Base-by-base conservation (phyloP, 2,329 filamentous ascomycete species). In the Neopestalotiopsis sp. region DNA sequence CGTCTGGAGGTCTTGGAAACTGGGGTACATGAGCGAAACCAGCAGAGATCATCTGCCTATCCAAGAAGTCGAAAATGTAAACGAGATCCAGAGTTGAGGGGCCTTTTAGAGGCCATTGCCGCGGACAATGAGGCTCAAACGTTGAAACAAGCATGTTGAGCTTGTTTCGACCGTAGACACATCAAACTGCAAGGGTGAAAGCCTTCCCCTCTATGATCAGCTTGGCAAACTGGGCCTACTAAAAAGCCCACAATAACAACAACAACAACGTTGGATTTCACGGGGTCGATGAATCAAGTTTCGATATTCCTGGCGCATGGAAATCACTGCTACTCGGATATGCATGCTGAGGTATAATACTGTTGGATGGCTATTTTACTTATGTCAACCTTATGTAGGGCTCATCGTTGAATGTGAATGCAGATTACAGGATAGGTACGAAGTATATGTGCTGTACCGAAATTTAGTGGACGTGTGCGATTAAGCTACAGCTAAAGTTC, bases 101-200 rank as follows among this genome's bases (percentile, higher is more conserved):
- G 6, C 57, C 57, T 30, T 59, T 24, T 30, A 13, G 24, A 59
- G 24, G 24, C 57, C 57, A 34, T n/a, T 34, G 59, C 32, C 24
- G 14, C 34, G 14, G 32, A 32, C 34, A 17, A 17, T 61, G 59
- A 61, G 59, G 38, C 63, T 38, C 49, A 34, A 66, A 34, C n/a
- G 52, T 59, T 49, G 65, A 60, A 67, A 67, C 52, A 59, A 60
- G 65, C 32, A 42, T 49, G n/a, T 38, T 60, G 65, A 67, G 65
- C 65, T 67, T 67, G 65, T 67, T 67, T 67, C 56, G 56, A 67
- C 52, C 12, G 28, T 20, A 60, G 52, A 67, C 32, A 67, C 34
- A 67, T 67, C 65, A 59, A 67, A 67, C 59, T 40, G 32, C 32
- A 10, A 40, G n/a, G 34, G 59, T 61, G 32, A 34, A 34, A 17